Conservation (phyloP, 805 yeast species). For the Cephaloascus fragrans region DNA sequence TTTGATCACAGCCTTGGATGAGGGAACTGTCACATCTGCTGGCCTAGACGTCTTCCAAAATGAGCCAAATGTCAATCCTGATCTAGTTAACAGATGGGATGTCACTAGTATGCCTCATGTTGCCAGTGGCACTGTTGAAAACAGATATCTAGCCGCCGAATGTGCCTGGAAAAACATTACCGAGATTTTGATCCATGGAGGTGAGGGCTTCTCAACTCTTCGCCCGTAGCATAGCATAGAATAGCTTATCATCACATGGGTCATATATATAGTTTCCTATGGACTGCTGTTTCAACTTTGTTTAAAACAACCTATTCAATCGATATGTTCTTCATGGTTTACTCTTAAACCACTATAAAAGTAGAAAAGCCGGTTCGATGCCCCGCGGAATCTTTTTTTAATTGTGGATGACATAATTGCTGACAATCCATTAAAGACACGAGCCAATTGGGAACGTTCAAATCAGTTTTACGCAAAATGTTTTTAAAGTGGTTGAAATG, state of each 20-base stretch:
- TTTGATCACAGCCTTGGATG: constrained; percentile 31
- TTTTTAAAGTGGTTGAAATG: no score
- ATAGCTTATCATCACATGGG: no score
- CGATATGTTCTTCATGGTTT: no score
- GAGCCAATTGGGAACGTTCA: not conserved
- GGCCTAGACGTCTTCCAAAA: constrained; percentile 53
- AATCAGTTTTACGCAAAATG: constrained; percentile 1
- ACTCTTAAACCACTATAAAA: no score
- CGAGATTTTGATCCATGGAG: constrained; percentile 11
- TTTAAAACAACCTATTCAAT: no score
- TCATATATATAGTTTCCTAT: no score
- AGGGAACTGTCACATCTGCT: constrained; percentile 40
- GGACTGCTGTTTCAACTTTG: no score
- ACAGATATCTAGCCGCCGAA: constrained; percentile 30
- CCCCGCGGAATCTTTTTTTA: no score
- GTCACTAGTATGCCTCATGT: constrained; percentile 52
- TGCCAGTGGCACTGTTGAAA: constrained; percentile 46
- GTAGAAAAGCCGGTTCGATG: no score
- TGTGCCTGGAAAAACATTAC: constrained; percentile 14
- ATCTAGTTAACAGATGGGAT: constrained; percentile 24
- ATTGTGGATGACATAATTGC: no score
- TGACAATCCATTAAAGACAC: no score
- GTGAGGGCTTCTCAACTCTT: constrained; percentile 5
- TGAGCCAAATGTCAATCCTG: constrained; percentile 38
- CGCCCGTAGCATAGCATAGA: no score